A percentile compares a stretch with the other conserved stretches of the same genome.
Conservation (phyloP, 495 filamentous ascomycete species). For the Aspergillus carlsbadensis region DNA sequence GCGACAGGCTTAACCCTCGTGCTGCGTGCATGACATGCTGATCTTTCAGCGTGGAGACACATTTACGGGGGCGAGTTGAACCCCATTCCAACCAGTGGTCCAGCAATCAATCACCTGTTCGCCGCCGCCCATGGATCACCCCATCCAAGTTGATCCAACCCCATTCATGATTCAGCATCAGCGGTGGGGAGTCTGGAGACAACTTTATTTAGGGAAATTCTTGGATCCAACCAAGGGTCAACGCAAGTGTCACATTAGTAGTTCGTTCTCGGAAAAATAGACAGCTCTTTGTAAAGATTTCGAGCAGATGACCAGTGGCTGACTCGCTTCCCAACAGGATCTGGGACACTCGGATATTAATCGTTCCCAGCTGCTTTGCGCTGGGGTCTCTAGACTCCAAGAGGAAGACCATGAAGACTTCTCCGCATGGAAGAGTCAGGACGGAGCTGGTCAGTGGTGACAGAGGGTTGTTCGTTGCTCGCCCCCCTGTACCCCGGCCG, state of each 20-base stretch:
- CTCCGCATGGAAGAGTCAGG: too few species aligned
- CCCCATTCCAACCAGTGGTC: background rate
- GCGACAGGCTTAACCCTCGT: too few species aligned
- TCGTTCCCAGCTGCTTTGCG: too few species aligned
- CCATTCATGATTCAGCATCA: background rate
- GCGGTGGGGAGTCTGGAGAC: background rate
- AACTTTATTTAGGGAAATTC: background rate
- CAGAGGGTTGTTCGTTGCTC: background rate
- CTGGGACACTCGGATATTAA: too few species aligned
- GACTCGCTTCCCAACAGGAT: background rate
- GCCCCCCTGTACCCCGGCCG: background rate
- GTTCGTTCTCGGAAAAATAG: background rate
- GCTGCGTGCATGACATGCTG: too few species aligned
- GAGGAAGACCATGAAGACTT: too few species aligned
- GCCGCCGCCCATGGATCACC: too few species aligned
- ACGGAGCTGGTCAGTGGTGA: background rate
- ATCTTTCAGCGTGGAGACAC: too few species aligned
- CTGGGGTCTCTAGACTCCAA: too few species aligned
- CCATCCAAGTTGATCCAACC: too few species aligned
- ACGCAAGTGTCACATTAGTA: background rate
- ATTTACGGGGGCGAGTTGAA: background rate
- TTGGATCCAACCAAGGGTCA: background rate
- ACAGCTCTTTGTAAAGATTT: background rate
- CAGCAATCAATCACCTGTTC: too few species aligned
- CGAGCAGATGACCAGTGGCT: background rate